These are phyloP conservation scores for Ampelomyces quisqualis DNA, from an alignment of 2,329 filamentous ascomycete genomes.

Conservation along the genomic window DNA sequence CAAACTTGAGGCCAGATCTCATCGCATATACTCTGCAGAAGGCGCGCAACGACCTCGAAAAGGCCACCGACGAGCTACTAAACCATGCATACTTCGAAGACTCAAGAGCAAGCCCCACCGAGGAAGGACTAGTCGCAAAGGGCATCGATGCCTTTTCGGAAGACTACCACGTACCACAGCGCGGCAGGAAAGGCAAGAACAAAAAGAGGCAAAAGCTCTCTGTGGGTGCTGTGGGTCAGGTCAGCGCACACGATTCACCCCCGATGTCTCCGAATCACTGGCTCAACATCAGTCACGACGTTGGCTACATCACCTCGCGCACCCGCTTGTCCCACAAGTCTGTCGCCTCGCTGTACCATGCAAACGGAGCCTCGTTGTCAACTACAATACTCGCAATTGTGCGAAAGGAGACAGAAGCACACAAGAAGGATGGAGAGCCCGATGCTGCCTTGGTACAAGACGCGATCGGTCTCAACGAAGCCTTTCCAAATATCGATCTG, in stretches of 20 bases:
- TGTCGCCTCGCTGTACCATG: constrained; percentile 61
- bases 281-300: constrained; percentile 57
- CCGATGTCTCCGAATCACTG: constrained; percentile 54
- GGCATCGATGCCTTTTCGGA: constrained; percentile 81
- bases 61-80: constrained; percentile 76
- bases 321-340: constrained; percentile 50
- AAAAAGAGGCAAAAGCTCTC: constrained; percentile 43
- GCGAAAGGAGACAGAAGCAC: constrained; percentile 48
- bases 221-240: constrained; percentile 21
- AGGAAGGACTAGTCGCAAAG: constrained; percentile 53
- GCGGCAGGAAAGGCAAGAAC: constrained; percentile 47
- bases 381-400: constrained; percentile 59
- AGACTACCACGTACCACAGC: constrained; percentile 49
- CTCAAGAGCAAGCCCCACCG: constrained; percentile 53
- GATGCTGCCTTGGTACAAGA: constrained; percentile 51
- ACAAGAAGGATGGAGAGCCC: constrained; percentile 34
- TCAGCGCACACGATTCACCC: constrained; percentile 29
- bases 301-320: constrained; percentile 61
- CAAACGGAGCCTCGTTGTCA: constrained; percentile 57
- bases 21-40: constrained; percentile 68
- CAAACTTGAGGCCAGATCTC: constrained; percentile 64
- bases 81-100: constrained; percentile 77
- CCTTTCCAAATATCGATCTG: constrained; percentile 56
- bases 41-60: constrained; percentile 64
- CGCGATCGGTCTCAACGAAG: constrained; percentile 55